phyloP scores from a whole-genome alignment of 345 rosid genomes.

The Pugionium dolabratum region DNA sequence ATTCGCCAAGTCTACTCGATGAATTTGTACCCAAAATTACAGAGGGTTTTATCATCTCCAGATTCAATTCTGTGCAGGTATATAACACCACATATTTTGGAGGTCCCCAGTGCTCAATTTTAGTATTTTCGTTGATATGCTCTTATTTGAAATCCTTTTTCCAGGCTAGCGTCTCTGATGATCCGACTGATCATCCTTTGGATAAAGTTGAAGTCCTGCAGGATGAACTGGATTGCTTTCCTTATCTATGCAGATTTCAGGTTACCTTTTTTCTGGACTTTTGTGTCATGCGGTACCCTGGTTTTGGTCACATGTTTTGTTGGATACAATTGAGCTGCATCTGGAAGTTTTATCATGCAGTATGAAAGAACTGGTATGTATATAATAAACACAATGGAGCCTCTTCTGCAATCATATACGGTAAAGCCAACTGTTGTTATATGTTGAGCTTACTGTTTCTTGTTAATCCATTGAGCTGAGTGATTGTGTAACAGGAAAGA shows the following conservation, averaged over 20 bases:
- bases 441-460: slow-evolving; percentile 23
- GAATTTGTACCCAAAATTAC: slow-evolving; percentile 98
- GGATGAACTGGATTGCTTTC: slow-evolving; percentile 98
- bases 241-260: slow-evolving; percentile 98
- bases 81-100: slow-evolving; percentile 8
- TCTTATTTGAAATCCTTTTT: slow-evolving; percentile 9
- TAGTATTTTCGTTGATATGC: slow-evolving; percentile 16
- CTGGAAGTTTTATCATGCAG: slow-evolving; percentile 48
- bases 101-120: neutral
- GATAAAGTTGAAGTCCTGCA: slow-evolving; percentile 98
- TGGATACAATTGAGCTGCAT: slow-evolving; percentile 28
- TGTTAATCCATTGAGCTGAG: slow-evolving; percentile 18
- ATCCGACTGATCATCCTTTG: slow-evolving; percentile 81
- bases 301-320: neutral
- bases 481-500: slow-evolving; percentile 66
- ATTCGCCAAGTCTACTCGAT: slow-evolving; percentile 95
- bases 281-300: slow-evolving; percentile 16
- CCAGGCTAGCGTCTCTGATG: slow-evolving; percentile 82
- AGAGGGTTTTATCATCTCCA: slow-evolving; percentile 91
- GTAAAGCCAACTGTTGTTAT: slow-evolving; percentile 47
- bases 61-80: slow-evolving; percentile 97
- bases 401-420: slow-evolving; percentile 88
- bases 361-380: slow-evolving; percentile 86
- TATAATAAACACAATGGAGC: slow-evolving; percentile 87
- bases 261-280: slow-evolving; percentile 43